These are phyloP conservation scores for Irpex sp. DNA, from an alignment of 1,284 basidiomycete genomes.

Conservation along the genomic window DNA sequence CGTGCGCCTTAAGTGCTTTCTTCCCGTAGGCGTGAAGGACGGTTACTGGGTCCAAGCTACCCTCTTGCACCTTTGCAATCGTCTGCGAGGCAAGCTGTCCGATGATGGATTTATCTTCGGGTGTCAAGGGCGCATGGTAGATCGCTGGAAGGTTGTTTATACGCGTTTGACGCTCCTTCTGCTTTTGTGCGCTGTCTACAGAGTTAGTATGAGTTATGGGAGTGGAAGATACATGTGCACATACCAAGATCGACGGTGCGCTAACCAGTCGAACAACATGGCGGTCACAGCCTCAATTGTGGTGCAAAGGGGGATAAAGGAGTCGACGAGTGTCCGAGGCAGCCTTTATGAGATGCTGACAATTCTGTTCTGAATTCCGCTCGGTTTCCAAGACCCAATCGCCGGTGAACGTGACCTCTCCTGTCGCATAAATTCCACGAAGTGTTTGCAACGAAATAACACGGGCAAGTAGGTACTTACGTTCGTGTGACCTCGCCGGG, in stretches of 20 bases:
- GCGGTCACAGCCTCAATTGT: background rate
- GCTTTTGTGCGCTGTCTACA: slow-evolving; percentile 33
- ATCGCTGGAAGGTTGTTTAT: slow-evolving; percentile 36
- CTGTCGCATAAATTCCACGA: background rate
- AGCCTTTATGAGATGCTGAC: background rate
- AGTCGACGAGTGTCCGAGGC: background rate
- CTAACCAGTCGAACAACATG: slow-evolving; percentile 25
- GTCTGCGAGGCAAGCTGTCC: slow-evolving; percentile 36
- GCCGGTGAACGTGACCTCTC: background rate
- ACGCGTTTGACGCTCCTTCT: slow-evolving; percentile 41
- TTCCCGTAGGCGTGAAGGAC: slow-evolving; percentile 48
- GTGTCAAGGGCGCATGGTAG: slow-evolving; percentile 39
- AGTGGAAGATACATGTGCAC: background rate
- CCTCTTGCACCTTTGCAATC: slow-evolving; percentile 37
- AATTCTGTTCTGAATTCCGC: background rate
- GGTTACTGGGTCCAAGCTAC: slow-evolving; percentile 35
- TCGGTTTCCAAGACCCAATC: background rate
- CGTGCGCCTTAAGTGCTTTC: slow-evolving; percentile 49
- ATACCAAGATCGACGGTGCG: slow-evolving; percentile 32
- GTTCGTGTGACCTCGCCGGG: background rate
- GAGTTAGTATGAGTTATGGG: background rate
- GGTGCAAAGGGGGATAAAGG: background rate
- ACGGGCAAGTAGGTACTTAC: background rate
- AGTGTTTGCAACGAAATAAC: background rate
- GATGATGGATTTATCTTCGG: slow-evolving; percentile 38